A percentile compares a stretch with the other conserved stretches of the same genome.
These are phyloP conservation scores for Coemansia sp. DNA, from an alignment of 192 early-diverging fungal species.

Conservation along the genomic window DNA sequence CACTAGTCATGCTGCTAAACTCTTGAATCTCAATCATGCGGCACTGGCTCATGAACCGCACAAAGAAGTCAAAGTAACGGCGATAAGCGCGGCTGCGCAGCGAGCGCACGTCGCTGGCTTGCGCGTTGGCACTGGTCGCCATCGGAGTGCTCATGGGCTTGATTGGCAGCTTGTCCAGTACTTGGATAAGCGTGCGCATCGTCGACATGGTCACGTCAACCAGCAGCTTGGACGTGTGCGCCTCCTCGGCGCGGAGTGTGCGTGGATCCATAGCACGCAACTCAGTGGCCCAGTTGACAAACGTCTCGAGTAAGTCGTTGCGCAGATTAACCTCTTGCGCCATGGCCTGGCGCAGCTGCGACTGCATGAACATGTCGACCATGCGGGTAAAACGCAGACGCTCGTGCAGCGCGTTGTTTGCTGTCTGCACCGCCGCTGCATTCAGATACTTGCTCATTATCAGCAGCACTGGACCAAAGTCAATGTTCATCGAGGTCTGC, in stretches of 20 bases:
- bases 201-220: conserved; percentile 43
- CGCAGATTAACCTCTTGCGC: conserved; percentile 54
- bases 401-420: conserved; percentile 47
- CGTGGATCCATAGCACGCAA: conserved; percentile 54
- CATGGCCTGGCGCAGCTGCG: conserved; percentile 46
- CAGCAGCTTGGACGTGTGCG: conserved; percentile 43
- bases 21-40: conserved; percentile 56
- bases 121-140: conserved; percentile 12
- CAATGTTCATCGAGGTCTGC: conserved; percentile 48
- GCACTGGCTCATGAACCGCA: conserved; percentile 57
- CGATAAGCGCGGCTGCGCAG: conserved; percentile 48
- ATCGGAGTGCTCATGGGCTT: conserved; percentile 39
- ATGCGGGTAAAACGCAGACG: conserved; percentile 47
- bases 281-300: conserved; percentile 56
- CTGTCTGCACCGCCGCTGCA: conserved; percentile 31
- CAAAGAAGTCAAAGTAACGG: conserved; percentile 57
- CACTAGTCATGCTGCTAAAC: conserved; percentile 55
- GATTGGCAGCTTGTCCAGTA: conserved; percentile 52
- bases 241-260: conserved; percentile 41
- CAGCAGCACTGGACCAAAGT: conserved; percentile 50
- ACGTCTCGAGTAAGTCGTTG: conserved; percentile 52
- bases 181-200: conserved; percentile 47
- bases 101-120: conserved; percentile 44
- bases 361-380: conserved; percentile 50
- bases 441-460: conserved; percentile 53